Conservation (phyloP, 1,284 basidiomycete species). For the Trametes pubescens region DNA sequence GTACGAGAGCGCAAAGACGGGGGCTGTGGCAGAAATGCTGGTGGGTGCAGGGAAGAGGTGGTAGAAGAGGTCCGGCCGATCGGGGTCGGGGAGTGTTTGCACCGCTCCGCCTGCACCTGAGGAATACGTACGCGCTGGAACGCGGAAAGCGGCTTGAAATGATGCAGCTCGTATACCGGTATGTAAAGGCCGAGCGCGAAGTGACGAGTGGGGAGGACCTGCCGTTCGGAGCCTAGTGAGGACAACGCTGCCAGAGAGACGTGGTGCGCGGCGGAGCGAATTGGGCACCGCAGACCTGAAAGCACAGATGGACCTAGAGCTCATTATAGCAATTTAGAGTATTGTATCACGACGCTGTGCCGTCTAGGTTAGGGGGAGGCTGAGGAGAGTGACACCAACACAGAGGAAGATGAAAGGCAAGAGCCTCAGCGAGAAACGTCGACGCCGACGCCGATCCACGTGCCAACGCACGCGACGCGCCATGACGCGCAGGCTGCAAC, state of each 20-base stretch:
- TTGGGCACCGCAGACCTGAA: not conserved
- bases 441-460: too few species aligned
- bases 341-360: not conserved
- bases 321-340: not conserved
- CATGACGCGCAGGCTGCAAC: too few species aligned
- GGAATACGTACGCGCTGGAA: not conserved
- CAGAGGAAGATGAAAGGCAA: too few species aligned
- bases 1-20: slow-evolving; percentile 73
- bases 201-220: not conserved
- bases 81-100: slow-evolving; percentile 54
- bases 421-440: too few species aligned
- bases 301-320: not conserved
- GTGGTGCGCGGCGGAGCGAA: not conserved
- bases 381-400: not conserved
- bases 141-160: not conserved
- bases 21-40: slow-evolving; percentile 51
- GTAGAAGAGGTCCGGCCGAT: slow-evolving; percentile 72
- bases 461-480: too few species aligned
- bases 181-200: not conserved
- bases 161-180: not conserved
- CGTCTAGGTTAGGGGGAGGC: not conserved
- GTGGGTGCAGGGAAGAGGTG: slow-evolving; percentile 65
- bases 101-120: not conserved
- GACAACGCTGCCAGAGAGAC: not conserved
- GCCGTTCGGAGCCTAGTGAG: not conserved